A percentile compares a stretch with the other conserved stretches of the same genome.
These are phyloP conservation scores for Diaporthe humulicola DNA, from an alignment of 2,329 filamentous ascomycete genomes.

Conservation along the genomic window DNA sequence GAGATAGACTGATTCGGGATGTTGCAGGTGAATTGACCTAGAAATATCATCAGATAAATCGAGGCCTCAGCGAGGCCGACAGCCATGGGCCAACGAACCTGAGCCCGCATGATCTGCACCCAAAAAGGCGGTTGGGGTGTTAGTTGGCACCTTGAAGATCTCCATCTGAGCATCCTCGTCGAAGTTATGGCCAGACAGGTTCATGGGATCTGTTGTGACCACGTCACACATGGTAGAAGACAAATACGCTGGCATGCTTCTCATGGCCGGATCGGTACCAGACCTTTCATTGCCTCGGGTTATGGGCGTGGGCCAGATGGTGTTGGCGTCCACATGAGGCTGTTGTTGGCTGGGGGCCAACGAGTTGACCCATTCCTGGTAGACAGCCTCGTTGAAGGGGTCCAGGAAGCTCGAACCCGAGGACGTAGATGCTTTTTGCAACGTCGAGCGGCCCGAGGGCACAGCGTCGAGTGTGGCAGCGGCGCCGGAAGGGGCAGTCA, in stretches of 20 bases:
- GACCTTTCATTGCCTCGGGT: conserved; percentile 42
- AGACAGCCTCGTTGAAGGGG: conserved; percentile 45
- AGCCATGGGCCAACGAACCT: conserved; percentile 34
- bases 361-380: conserved; percentile 45
- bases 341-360: conserved; percentile 32
- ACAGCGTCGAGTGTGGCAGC: neutral
- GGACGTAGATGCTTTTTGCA: conserved; percentile 33
- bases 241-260: conserved; percentile 59
- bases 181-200: conserved; percentile 47
- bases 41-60: neutral
- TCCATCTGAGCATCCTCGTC: conserved; percentile 50
- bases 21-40: conserved; percentile 40
- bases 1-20: conserved; percentile 47
- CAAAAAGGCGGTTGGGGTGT: conserved; percentile 53
- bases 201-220: conserved; percentile 44
- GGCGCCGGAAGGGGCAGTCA: neutral
- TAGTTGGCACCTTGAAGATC: conserved; percentile 55
- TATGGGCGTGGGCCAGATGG: conserved; percentile 38
- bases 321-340: conserved; percentile 29
- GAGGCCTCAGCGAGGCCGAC: neutral
- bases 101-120: neutral
- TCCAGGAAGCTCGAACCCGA: conserved; percentile 45
- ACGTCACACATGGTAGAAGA: conserved; percentile 40
- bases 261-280: conserved; percentile 58
- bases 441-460: neutral